Evolutionary conservation across 441 rosid genomes (phyloP).

Genomic region (Mallotus repandus): DNA sequence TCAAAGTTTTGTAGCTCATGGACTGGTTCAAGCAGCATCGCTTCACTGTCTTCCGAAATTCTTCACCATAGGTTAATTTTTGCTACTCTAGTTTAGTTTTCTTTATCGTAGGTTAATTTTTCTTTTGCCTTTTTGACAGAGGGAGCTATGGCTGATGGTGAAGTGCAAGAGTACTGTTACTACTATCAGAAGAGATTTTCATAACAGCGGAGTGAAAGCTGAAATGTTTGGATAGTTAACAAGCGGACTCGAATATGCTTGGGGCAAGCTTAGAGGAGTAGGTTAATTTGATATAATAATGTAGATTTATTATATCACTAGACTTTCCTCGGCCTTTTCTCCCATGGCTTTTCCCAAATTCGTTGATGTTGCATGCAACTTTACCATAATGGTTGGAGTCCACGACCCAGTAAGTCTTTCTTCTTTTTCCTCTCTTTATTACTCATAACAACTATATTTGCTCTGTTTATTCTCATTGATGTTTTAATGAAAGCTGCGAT

Average conservation of each 20-base stretch:
- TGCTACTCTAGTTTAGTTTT: background rate
- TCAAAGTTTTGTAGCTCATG: conserved; percentile 30
- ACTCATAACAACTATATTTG: background rate
- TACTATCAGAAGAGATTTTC: conserved; percentile 36
- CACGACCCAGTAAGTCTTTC: conserved; percentile 67
- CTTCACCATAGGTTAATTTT: conserved; percentile 55
- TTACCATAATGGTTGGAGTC: conserved; percentile 77
- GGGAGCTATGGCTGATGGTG: conserved; percentile 68
- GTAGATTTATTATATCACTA: background rate
- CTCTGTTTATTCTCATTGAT: no score
- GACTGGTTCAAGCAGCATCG: conserved; percentile 37
- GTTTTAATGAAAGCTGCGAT: no score
- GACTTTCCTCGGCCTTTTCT: background rate
- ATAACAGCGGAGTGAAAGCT: conserved; percentile 50
- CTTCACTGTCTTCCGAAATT: conserved; percentile 50
- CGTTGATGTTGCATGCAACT: conserved; percentile 47
- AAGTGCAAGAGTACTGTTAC: conserved; percentile 47
- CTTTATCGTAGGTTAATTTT: background rate
- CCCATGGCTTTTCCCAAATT: conserved; percentile 58
- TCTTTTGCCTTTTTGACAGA: conserved; percentile 31
- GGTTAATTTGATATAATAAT: conserved; percentile 35
- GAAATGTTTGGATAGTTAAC: conserved; percentile 98
- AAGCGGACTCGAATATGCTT: conserved; percentile 89
- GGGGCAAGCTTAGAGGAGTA: conserved; percentile 98
- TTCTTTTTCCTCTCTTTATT: conserved; percentile 1